A percentile compares a stretch with the other conserved stretches of the same genome.
These are phyloP conservation scores for Colletotrichum sp. DNA, from an alignment of 2,329 filamentous ascomycete genomes.

Conservation along the genomic window DNA sequence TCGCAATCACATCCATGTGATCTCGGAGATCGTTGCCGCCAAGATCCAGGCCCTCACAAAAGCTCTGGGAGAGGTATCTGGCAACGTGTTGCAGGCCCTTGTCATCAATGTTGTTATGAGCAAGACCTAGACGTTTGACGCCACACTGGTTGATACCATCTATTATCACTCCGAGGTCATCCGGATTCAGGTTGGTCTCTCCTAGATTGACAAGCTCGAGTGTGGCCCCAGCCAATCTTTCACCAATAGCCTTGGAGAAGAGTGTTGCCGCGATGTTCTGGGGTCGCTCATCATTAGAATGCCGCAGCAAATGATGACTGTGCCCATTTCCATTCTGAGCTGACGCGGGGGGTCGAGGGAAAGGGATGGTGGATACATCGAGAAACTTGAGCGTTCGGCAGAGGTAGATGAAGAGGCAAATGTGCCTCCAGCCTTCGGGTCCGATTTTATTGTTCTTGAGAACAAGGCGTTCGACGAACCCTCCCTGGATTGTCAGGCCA, in stretches of 20 bases:
- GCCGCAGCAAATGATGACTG: conserved; percentile 30
- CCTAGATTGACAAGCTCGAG: conserved; percentile 85
- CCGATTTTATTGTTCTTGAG: conserved; percentile 93
- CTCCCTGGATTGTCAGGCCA: conserved; percentile 56
- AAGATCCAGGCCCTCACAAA: conserved; percentile 87
- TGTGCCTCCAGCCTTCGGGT: conserved; percentile 86
- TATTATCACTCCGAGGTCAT: conserved; percentile 77
- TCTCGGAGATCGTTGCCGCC: conserved; percentile 78
- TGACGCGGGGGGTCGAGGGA: conserved; percentile 53
- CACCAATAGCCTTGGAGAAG: conserved; percentile 75
- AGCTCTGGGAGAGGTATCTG: conserved; percentile 74
- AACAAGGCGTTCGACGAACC: conserved; percentile 84
- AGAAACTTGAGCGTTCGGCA: conserved; percentile 84
- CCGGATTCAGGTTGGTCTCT: conserved; percentile 74
- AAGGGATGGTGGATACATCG: conserved; percentile 84
- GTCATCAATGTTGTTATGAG: conserved; percentile 77
- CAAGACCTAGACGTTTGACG: conserved; percentile 78
- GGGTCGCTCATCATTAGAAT: conserved; percentile 29
- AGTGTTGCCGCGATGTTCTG: conserved; percentile 47
- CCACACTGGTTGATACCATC: conserved; percentile 82
- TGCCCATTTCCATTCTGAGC: conserved; percentile 26
- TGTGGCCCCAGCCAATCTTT: conserved; percentile 75
- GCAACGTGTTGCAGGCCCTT: conserved; percentile 78
- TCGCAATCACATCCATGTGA: conserved; percentile 57
- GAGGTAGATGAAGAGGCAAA: conserved; percentile 88